phyloP scores from a whole-genome alignment of 768 basidiomycete species.

The Trametes villosa region DNA sequence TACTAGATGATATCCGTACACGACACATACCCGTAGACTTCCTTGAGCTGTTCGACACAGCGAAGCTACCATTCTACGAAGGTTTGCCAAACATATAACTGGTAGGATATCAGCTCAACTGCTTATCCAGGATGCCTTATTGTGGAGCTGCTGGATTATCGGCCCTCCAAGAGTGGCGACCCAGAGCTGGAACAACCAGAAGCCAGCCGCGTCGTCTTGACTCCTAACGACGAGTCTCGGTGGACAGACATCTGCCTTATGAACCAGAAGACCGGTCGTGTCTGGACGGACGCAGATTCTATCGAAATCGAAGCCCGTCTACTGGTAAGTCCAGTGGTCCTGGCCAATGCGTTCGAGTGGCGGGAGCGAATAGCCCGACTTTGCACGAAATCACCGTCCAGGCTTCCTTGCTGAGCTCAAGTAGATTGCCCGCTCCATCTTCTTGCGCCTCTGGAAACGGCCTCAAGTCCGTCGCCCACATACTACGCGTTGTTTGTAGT shows the following conservation, averaged over 20 bases:
- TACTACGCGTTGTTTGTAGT: too few species aligned
- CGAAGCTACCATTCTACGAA: constrained; percentile 80
- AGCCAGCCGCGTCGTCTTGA: constrained; percentile 72
- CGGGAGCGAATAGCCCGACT: too few species aligned
- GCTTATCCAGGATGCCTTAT: constrained; percentile 72
- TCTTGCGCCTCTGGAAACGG: too few species aligned
- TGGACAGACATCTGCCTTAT: constrained; percentile 80
- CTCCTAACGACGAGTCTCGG: constrained; percentile 75
- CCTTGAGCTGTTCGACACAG: constrained; percentile 76
- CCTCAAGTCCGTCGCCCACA: too few species aligned
- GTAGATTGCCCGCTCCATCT: too few species aligned
- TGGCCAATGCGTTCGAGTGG: too few species aligned
- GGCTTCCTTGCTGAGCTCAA: too few species aligned
- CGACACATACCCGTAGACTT: constrained; percentile 87
- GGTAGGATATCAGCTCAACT: background rate
- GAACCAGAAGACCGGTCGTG: constrained; percentile 58
- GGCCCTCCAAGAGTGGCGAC: constrained; percentile 61
- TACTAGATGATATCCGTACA: constrained; percentile 83
- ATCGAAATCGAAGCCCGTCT: constrained; percentile 76
- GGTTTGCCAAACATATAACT: constrained; percentile 43
- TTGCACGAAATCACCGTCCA: too few species aligned
- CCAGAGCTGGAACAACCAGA: constrained; percentile 61
- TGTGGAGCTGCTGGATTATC: constrained; percentile 81
- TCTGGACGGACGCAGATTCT: constrained; percentile 74
- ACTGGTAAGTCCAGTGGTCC: constrained; percentile 51